These are phyloP conservation scores for Wallacemonas sp. DNA, from an alignment of 208 protist species.

Conservation along the genomic window DNA sequence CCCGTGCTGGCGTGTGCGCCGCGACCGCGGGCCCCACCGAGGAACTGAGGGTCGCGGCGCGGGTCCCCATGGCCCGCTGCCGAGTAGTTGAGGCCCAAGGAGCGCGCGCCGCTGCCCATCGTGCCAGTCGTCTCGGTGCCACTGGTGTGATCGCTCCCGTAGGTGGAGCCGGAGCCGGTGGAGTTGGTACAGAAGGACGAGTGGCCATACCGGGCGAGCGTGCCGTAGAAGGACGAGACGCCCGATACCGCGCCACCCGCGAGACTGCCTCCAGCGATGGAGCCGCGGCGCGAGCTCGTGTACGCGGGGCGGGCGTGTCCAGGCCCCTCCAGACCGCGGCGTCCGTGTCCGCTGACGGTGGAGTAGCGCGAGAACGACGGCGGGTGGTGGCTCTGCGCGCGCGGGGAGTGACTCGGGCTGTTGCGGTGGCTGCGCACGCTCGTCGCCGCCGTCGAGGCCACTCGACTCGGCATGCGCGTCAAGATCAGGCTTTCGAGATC, in stretches of 20 bases:
- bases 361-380: background rate
- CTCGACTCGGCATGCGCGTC: slow-evolving; percentile 6
- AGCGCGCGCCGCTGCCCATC: background rate
- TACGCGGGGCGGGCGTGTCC: background rate
- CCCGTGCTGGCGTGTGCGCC: slow-evolving; percentile 14
- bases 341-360: background rate
- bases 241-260: background rate
- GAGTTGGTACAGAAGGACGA: background rate
- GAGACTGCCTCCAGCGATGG: background rate
- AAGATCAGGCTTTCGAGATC: slow-evolving; percentile 5
- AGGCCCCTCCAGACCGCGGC: background rate
- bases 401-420: background rate
- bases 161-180: slow-evolving; percentile 6
- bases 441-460: background rate
- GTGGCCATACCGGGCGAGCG: slow-evolving; percentile 8
- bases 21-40: background rate
- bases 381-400: background rate
- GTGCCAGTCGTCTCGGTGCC: background rate
- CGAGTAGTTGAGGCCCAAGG: background rate
- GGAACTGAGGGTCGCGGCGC: background rate
- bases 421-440: background rate
- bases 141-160: slow-evolving; percentile 9
- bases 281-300: background rate
- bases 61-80: background rate
- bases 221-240: slow-evolving; percentile 15